Base-by-base conservation (phyloP, 495 filamentous ascomycete species). In the Talaromyces adpressus region DNA sequence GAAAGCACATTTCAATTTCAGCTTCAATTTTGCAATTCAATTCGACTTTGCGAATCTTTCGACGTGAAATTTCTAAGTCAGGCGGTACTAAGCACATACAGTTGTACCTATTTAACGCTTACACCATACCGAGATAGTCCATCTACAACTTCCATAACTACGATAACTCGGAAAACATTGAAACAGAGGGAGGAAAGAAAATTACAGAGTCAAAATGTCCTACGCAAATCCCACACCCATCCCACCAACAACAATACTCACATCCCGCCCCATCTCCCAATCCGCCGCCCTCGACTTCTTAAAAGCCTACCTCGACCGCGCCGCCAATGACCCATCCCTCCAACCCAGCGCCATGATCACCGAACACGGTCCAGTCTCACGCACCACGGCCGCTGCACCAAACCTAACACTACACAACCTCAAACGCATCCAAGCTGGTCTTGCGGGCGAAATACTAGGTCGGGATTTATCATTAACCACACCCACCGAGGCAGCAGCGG, bases 261-360 rank as follows among this genome's bases (percentile, higher is more conserved):
- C 70, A 65, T 72, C 77, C 36, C 71, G 68, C 18, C 71, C 76
- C 30, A 77, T 90, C 67, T 69, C 80, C 58, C 73, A 82, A 66
- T 72, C 79, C 32, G 68, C 72, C 18, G 86, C 88, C 12, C 83
- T 83, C 59, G 75, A 77, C 62, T 80, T 80, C 69, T 79, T 91
- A 11, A 69, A 79, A 29, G 72, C 79, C 63, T 90, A 88, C 78
- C 81, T 91, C 62, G 69, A 75, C 52, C 73, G 77, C 64, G 75
- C 83, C 59, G 71, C 73, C 68, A 81, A 77, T 27, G 77, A 83
- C 65, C 78, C 87, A n/a, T 79, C 86, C 49, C 82, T 89, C 18
- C 87, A 89, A 67, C 88, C 88, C 4, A 88, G 87, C 65, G 83
- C 85, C 51, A 77, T 80, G 62, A 82, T 91, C 68, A 83, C 78